Percentiles rank a stretch among this genome's conserved stretches.
Conservation (phyloP, 306 rosid genomes). For the Lathyrus sativus region DNA sequence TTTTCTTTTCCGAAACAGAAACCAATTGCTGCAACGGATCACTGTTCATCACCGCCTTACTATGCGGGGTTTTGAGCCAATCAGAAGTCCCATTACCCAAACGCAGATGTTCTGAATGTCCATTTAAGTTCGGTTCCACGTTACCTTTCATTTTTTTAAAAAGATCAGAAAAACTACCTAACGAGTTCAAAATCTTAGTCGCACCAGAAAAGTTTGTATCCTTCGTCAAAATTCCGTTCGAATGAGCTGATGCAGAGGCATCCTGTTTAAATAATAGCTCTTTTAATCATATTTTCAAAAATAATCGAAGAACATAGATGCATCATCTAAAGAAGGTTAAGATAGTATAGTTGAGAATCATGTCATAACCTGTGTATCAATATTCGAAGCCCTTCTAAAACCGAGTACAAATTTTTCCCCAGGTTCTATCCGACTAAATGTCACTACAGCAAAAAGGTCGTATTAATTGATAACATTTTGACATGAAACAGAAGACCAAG, state of each 20-base stretch:
- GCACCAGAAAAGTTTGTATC: slow-evolving; percentile 51
- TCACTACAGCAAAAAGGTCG: slow-evolving; percentile 59
- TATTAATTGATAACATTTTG: not conserved
- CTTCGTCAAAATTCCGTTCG: slow-evolving; percentile 52
- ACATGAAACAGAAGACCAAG: no score
- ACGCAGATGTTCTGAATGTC: slow-evolving; percentile 45
- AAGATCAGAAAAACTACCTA: slow-evolving; percentile 53
- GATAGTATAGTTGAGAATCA: slow-evolving; percentile 29
- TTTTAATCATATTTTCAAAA: slow-evolving; percentile 13
- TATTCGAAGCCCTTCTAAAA: slow-evolving; percentile 67
- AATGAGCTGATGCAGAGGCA: slow-evolving; percentile 48
- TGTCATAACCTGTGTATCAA: slow-evolving; percentile 64
- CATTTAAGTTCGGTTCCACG: slow-evolving; percentile 43
- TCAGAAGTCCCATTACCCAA: slow-evolving; percentile 47
- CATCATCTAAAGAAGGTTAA: slow-evolving; percentile 19
- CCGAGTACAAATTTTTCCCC: slow-evolving; percentile 85
- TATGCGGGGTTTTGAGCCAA: slow-evolving; percentile 46
- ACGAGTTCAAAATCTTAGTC: slow-evolving; percentile 49
- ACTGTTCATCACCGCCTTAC: slow-evolving; percentile 41
- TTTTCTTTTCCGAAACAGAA: slow-evolving; percentile 65
- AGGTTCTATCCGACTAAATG: slow-evolving; percentile 81
- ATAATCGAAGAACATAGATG: slow-evolving; percentile 8
- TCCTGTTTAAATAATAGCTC: slow-evolving; percentile 58
- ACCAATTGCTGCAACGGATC: slow-evolving; percentile 50
- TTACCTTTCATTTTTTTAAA: slow-evolving; percentile 51